phyloP scores from a whole-genome alignment of 352 stramenopile genomes.

The Globisporangium cylindrosporum region DNA sequence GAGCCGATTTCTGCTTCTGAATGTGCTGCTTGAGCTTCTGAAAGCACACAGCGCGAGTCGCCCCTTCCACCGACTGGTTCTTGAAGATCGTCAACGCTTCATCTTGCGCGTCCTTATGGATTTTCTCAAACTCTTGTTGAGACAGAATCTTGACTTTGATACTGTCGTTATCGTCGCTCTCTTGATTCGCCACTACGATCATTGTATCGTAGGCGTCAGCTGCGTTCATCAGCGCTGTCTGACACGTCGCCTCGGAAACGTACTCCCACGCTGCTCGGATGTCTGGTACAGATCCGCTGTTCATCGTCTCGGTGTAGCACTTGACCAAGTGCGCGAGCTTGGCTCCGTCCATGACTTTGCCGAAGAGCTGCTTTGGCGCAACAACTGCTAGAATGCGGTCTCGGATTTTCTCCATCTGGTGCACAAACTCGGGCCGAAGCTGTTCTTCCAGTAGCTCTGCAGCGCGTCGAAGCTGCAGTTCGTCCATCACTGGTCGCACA shows the following conservation, averaged over 20 bases:
- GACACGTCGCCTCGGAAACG: conserved; percentile 74
- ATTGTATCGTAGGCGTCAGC: conserved; percentile 53
- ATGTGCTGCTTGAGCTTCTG: conserved; percentile 78
- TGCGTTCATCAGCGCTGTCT: conserved; percentile 49
- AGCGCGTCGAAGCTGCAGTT: conserved; percentile 56
- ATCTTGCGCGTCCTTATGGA: conserved; percentile 76
- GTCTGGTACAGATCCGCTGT: conserved; percentile 69
- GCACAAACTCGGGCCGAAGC: conserved; percentile 78
- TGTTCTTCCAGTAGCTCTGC: conserved; percentile 44
- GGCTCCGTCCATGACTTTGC: conserved; percentile 56
- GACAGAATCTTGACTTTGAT: conserved; percentile 44
- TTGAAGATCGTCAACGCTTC: conserved; percentile 68
- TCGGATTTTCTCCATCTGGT: conserved; percentile 59
- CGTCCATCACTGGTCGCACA: conserved; percentile 70
- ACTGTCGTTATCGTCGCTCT: conserved; percentile 20
- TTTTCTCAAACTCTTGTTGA: conserved; percentile 68
- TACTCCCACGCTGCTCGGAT: conserved; percentile 85
- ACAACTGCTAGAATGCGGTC: conserved; percentile 48
- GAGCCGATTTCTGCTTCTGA: conserved; percentile 44
- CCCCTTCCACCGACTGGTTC: conserved; percentile 60
- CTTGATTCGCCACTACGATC: conserved; percentile 35
- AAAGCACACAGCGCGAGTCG: conserved; percentile 56
- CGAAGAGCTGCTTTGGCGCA: conserved; percentile 59
- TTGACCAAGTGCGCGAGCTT: conserved; percentile 60
- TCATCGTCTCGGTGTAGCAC: conserved; percentile 80